Evolutionary conservation across 345 rosid species (phyloP).

Genomic region (Noccaea caerulescens): DNA sequence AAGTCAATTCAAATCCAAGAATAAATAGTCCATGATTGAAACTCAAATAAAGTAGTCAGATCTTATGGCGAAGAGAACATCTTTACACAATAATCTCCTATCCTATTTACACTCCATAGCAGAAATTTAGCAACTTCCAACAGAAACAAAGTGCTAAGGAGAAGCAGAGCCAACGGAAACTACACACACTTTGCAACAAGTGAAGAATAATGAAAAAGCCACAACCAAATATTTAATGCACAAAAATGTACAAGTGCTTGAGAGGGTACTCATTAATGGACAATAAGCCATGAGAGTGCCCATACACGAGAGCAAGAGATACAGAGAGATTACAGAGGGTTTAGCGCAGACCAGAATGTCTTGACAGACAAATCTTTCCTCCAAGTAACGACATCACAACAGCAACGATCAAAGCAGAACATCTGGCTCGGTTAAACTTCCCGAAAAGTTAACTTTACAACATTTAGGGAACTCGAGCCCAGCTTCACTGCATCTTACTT

Average conservation of each 20-base stretch:
- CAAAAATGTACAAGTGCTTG: conserved; percentile 41
- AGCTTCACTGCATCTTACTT: conserved; percentile 79
- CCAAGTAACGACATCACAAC: conserved; percentile 8
- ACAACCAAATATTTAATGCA: conserved; percentile 24
- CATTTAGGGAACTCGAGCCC: conserved; percentile 67
- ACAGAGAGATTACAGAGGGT: conserved; percentile 19
- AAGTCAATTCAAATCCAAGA: no score
- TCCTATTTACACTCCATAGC: no score
- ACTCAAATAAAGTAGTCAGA: no score
- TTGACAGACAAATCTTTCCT: conserved; percentile 16
- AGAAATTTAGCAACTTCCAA: no score
- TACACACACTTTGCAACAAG: no score
- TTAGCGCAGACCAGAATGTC: conserved; percentile 16
- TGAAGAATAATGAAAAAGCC: not conserved
- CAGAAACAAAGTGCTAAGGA: no score
- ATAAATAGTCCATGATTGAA: no score
- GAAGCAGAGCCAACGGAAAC: no score
- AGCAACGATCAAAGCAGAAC: conserved; percentile 49
- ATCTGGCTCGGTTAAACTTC: conserved; percentile 71
- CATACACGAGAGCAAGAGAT: conserved; percentile 25
- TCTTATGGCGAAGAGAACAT: no score
- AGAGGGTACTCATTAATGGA: conserved; percentile 32
- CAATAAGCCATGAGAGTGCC: conserved; percentile 33
- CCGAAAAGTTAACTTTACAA: conserved; percentile 81
- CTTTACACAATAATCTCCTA: no score